Evolutionary conservation across 306 rosid species (phyloP).

Genomic region (Lithocarpus polystachyus): DNA sequence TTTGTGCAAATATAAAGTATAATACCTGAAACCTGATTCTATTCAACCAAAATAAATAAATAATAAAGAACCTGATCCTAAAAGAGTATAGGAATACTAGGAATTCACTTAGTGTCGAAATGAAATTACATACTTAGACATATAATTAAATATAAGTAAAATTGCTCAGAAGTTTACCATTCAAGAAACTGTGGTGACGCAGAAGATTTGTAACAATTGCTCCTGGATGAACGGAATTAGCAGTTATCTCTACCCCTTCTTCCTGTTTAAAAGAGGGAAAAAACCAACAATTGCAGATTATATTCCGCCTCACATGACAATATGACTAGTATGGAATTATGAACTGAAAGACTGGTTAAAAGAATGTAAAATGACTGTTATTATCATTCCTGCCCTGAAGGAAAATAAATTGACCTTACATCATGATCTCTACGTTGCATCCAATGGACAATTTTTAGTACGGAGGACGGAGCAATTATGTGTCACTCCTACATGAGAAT

Average conservation of each 20-base stretch:
- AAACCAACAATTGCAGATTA: background rate
- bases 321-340: background rate
- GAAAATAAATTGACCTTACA: background rate
- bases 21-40: constrained; percentile 7
- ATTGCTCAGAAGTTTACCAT: constrained; percentile 39
- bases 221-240: constrained; percentile 80
- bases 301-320: background rate
- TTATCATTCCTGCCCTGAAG: background rate
- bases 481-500: background rate
- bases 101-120: background rate
- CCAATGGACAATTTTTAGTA: background rate
- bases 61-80: background rate
- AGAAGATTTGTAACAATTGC: constrained; percentile 62
- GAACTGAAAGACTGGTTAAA: background rate
- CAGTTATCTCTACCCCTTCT: constrained; percentile 71
- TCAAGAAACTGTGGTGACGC: constrained; percentile 42
- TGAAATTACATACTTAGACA: constrained; percentile 4
- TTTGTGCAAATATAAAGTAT: background rate
- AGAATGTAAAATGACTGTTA: background rate
- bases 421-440: background rate
- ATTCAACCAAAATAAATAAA: too few relatives aligned
- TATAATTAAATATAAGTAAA: background rate
- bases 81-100: background rate
- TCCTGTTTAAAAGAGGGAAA: constrained; percentile 41
- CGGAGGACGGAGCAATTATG: background rate